Evolutionary conservation across 2,329 filamentous ascomycete genomes (phyloP).

Genomic region (Pseudogymnoascus sp.): DNA sequence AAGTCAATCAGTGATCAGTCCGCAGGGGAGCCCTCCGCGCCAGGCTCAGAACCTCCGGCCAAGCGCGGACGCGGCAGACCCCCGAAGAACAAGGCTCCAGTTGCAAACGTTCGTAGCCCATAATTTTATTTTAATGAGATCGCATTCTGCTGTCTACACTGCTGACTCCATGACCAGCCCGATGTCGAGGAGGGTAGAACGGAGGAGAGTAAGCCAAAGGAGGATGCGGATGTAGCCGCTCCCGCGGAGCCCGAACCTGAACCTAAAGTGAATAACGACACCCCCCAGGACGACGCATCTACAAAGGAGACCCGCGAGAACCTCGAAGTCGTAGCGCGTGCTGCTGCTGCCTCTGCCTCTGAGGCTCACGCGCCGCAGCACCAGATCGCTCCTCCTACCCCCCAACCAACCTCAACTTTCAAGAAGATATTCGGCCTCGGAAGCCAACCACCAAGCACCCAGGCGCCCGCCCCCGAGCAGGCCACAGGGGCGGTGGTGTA

Average conservation of each 20-base stretch:
- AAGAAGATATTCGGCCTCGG: background rate
- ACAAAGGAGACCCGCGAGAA: background rate
- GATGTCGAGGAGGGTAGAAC: background rate
- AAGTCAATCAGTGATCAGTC: background rate
- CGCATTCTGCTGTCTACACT: background rate
- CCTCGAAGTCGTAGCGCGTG: background rate
- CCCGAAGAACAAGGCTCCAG: slow-evolving; percentile 1
- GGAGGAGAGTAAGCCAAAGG: background rate
- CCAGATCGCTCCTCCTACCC: background rate
- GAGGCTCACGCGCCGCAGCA: background rate
- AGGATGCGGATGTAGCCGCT: background rate
- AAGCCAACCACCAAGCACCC: background rate
- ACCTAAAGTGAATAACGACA: background rate
- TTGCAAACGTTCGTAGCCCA: slow-evolving; percentile 3
- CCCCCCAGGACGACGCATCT: background rate
- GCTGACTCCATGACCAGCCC: background rate
- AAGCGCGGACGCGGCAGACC: slow-evolving; percentile 10
- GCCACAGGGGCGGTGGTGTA: background rate
- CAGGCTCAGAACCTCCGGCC: background rate
- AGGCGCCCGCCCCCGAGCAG: background rate
- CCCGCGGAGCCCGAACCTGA: background rate
- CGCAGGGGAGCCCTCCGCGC: background rate
- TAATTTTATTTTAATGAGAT: background rate
- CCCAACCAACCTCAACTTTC: background rate
- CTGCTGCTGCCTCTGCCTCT: background rate